Percentiles rank a stretch among this genome's conserved stretches.
Conservation (phyloP, 176 grass and related monocot species). For the Oryza brachyantha region DNA sequence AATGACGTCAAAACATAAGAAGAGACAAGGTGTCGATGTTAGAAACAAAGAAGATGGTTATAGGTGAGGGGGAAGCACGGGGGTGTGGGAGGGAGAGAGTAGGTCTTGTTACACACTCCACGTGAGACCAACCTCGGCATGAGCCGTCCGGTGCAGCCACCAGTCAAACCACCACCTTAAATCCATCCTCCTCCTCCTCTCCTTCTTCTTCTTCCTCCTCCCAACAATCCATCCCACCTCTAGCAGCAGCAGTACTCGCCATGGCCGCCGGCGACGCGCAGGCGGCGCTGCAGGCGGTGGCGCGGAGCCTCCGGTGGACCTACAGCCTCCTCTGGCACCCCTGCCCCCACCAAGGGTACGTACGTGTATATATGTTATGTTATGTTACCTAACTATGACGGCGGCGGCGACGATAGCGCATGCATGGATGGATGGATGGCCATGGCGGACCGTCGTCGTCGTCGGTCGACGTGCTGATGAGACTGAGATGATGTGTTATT, state of each 20-base stretch:
- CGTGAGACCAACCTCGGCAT: slow-evolving; percentile 30
- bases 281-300: slow-evolving; percentile 61
- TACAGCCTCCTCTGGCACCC: slow-evolving; percentile 85
- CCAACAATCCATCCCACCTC: not conserved
- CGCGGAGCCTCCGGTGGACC: slow-evolving; percentile 70
- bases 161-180: slow-evolving; percentile 52
- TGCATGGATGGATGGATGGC: no score
- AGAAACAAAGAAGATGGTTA: no score
- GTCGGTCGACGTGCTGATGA: no score
- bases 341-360: slow-evolving; percentile 58
- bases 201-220: not conserved
- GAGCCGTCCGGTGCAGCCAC: slow-evolving; percentile 63
- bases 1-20: no score
- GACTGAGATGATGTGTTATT: no score
- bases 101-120: slow-evolving; percentile 23
- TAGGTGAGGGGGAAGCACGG: no score
- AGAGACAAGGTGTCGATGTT: no score
- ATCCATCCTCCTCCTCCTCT: not conserved
- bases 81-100: no score
- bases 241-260: not conserved
- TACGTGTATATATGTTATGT: no score
- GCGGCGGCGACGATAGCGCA: no score
- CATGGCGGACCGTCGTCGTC: no score
- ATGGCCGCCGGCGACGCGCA: slow-evolving; percentile 42
- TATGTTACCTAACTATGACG: no score